Base-by-base conservation (phyloP, 2,329 filamentous ascomycete genomes). In the Trichoderma gracile region DNA sequence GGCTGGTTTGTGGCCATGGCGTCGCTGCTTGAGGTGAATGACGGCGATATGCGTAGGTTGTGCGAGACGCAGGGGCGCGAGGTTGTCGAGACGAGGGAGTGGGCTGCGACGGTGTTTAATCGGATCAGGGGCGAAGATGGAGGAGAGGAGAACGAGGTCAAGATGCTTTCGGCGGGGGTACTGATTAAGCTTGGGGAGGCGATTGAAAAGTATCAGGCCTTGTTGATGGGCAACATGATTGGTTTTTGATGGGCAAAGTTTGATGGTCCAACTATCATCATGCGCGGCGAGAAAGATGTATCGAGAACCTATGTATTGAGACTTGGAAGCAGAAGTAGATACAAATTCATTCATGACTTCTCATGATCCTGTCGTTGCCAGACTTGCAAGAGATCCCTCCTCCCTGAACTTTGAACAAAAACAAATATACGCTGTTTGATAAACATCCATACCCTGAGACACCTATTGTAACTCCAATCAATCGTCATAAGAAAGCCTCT, bases 31-130 rank as follows among this genome's bases (percentile, higher is more conserved):
- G 92, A 97, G 71, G 83, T 96, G 43, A 96, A 96, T 66, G 87
- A 84, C 40, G 84, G 86, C 55, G 86, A 92, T 66, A 86, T 89
- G 78, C 81, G 87, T 69, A 81, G 86, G 1, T 75, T 99, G 3
- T 94, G 92, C 55, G 86, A 88, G 65, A 86, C 89, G 64, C 86
- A 92, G 70, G 88, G 90, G 0, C 86, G 87, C 63, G 88, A 94
- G 74, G 79, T 98, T 23, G 82, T 96, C 58, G 94, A 98, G 81
- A 90, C 92, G 66, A 86, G 91, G 71, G 90, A 92, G 72, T 99
- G 95, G 95, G 90, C 91, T 1, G 84, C 87, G 49, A 81, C 82
- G 62, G 84, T 97, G 1, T 96, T 97, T 76, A 86, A 89, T 66
- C 80, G 80, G 40, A 80, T 78, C 8, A 78, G 80, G 33, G 83